phyloP scores from a whole-genome alignment of 2,329 filamentous ascomycete genomes.

The Boeremia exigua region DNA sequence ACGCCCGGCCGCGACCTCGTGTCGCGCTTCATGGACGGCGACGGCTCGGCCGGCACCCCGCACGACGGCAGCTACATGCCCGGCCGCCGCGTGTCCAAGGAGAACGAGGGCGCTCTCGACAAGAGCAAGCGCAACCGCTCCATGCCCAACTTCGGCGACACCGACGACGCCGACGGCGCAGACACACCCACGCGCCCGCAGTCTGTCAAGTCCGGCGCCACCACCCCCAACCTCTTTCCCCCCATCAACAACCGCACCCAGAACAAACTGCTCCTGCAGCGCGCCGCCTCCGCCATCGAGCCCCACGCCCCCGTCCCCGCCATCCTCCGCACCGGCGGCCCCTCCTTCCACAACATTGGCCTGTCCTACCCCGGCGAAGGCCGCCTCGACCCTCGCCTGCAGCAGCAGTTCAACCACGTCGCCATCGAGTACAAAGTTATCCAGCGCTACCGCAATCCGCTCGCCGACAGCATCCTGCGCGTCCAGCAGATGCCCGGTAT shows the following conservation, averaged over 20 bases:
- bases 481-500: conserved; percentile 60
- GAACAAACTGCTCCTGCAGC: conserved; percentile 76
- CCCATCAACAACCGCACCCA: conserved; percentile 67
- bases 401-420: conserved; percentile 70
- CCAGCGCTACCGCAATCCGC: conserved; percentile 72
- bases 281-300: conserved; percentile 75
- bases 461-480: conserved; percentile 66
- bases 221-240: conserved; percentile 50
- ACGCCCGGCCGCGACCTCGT: conserved; percentile 51
- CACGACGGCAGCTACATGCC: conserved; percentile 48
- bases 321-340: conserved; percentile 45
- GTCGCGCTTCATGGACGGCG: conserved; percentile 54
- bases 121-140: conserved; percentile 47
- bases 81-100: conserved; percentile 30
- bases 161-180: conserved; percentile 26
- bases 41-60: conserved; percentile 50
- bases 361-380: conserved; percentile 40
- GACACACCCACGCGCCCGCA: conserved; percentile 36
- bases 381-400: conserved; percentile 66
- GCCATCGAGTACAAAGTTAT: conserved; percentile 78
- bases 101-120: conserved; percentile 28
- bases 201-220: conserved; percentile 44
- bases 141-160: conserved; percentile 44
- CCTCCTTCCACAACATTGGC: conserved; percentile 40
- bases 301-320: conserved; percentile 58